phyloP scores from a whole-genome alignment of 75 land plant genomes.

The Pinus albicaulis region DNA sequence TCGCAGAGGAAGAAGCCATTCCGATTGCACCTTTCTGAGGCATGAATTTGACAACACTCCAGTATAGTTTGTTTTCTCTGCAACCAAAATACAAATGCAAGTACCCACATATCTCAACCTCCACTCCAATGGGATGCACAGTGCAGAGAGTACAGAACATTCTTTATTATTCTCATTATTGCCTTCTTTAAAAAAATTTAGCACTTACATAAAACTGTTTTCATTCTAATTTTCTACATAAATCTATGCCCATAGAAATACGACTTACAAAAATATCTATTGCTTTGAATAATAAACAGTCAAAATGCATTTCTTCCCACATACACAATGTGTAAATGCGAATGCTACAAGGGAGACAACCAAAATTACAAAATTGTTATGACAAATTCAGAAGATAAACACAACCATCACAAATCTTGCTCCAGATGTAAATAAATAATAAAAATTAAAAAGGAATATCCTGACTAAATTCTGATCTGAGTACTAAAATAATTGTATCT shows the following conservation, averaged over 20 bases:
- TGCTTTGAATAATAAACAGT: background rate
- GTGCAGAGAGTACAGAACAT: background rate
- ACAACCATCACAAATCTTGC: background rate
- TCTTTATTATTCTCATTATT: background rate
- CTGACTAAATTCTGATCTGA: background rate
- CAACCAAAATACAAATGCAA: background rate
- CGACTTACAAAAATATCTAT: background rate
- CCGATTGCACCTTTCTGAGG: conserved; percentile 44
- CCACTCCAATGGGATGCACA: background rate
- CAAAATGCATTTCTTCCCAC: background rate
- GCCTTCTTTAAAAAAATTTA: background rate
- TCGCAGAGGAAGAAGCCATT: conserved; percentile 76
- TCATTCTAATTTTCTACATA: background rate
- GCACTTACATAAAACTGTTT: background rate
- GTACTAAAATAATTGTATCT: background rate
- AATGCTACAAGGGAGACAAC: background rate
- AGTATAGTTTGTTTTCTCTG: conserved; percentile 58
- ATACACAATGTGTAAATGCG: background rate
- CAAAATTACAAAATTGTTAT: background rate
- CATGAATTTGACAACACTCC: conserved; percentile 36
- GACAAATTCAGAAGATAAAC: background rate
- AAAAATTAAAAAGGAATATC: background rate
- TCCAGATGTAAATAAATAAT: background rate
- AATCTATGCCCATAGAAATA: background rate
- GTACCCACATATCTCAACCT: background rate